Base-by-base conservation (phyloP, 345 rosid species). In the Lumnitzera racemosa region DNA sequence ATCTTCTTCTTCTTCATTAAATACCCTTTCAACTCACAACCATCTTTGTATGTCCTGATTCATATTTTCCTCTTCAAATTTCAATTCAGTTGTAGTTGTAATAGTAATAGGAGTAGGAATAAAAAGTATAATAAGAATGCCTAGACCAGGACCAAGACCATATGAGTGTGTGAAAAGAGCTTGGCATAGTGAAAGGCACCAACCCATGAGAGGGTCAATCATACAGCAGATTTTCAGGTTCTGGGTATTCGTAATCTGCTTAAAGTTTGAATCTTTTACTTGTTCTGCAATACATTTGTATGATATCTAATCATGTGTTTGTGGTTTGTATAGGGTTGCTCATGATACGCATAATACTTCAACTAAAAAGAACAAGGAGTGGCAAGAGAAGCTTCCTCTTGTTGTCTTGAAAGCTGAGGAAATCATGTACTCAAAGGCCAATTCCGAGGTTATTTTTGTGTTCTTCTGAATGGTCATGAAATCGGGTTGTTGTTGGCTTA, bases 121-220 rank as follows among this genome's bases (percentile, higher is more conserved):
- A 9, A 25, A 20, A 12, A 24, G 64, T 53, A 46, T 43, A 58
- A 23, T 24, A n/a, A 24, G 80, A 85, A 92, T 89, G 96, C 94
- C 96, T 50, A 77, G 96, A 70, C 97, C 97, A 3, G 96, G 96
- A 29, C 96, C 96, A 3, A 85, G 96, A 71, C 96, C 99, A 17
- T 92, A 84, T 63, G 97, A 89, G 85, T 92, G 99, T 65, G 95
- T 90, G 27, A 80, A 81, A 71, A 78, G 96, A 76, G 90, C 91
- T 67, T 94, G 99, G 99, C 99, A 94, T 76, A 94, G 97, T 59
- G 99, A 90, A 31, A 81, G 95, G 56, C 97, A 88, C 77, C 90
- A 80, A 67, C 90, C 97, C 61, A 78, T 86, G 67, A 68, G 97
- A 67, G 99, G 96, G 64, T 86, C 95, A 48, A 77, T 88, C 67